phyloP scores from a whole-genome alignment of 257 asterid species.

The Solanum medicagineum region DNA sequence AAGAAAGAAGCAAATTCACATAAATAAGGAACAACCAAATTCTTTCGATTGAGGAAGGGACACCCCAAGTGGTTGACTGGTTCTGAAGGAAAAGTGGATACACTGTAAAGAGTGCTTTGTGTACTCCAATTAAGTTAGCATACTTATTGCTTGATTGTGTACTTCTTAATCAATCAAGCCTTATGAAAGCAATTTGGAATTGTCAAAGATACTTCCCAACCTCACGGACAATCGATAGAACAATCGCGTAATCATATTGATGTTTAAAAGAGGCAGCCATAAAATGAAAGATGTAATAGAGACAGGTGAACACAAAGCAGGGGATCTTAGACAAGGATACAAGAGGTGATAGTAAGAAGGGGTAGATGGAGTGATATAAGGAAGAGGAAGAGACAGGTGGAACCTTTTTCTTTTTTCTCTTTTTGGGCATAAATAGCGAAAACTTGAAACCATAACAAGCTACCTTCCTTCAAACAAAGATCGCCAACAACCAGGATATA shows the following conservation, averaged over 20 bases:
- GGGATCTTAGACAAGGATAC: neutral
- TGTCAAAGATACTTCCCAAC: neutral
- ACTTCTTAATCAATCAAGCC: neutral
- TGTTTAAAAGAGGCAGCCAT: neutral
- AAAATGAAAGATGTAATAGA: neutral
- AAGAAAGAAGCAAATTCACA: neutral
- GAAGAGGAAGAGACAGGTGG: neutral
- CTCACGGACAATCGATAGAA: neutral
- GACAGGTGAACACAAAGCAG: neutral
- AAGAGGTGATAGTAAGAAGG: neutral
- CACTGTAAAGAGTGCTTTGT: neutral
- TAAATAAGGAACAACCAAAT: neutral
- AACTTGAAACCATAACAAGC: neutral
- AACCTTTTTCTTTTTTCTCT: neutral
- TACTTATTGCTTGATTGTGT: neutral
- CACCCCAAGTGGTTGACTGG: neutral
- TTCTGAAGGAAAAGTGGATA: neutral
- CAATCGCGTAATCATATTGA: neutral
- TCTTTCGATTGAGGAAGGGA: neutral
- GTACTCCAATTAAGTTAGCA: neutral
- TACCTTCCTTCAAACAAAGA: neutral
- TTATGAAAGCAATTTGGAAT: neutral
- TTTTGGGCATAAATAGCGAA: neutral
- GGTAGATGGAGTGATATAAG: neutral
- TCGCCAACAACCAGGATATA: neutral